A percentile compares a stretch with the other conserved stretches of the same genome.
phyloP scores from a whole-genome alignment of 2,329 filamentous ascomycete genomes.

The Venturiaceae sp. region DNA sequence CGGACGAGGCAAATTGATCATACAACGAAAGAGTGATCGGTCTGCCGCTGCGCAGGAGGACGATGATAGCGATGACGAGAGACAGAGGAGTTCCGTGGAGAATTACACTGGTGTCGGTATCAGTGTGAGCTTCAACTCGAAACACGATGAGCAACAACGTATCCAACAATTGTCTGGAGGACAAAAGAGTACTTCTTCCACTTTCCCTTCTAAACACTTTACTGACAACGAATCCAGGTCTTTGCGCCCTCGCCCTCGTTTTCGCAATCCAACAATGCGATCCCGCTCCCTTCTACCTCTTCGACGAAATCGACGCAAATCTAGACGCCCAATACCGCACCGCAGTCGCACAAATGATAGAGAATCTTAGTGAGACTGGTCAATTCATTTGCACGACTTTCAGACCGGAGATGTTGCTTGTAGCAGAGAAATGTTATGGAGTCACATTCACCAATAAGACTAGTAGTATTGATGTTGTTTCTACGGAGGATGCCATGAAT shows the following conservation, averaged over 20 bases:
- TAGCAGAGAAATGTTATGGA: constrained; percentile 96
- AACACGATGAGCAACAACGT: constrained; percentile 94
- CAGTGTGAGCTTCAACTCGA: constrained; percentile 96
- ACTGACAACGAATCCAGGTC: constrained; percentile 40
- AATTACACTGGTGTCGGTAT: constrained; percentile 96
- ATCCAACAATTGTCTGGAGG: constrained; percentile 96
- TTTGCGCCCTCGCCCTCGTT: constrained; percentile 93
- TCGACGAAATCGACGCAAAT: constrained; percentile 98
- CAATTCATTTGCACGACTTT: constrained; percentile 99
- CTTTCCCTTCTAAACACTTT: not conserved
- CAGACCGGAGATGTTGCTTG: constrained; percentile 87
- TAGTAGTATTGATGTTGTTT: constrained; percentile 85
- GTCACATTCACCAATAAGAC: constrained; percentile 90
- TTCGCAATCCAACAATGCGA: constrained; percentile 99
- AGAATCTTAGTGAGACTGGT: constrained; percentile 45
- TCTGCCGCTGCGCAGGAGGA: constrained; percentile 52
- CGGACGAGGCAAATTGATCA: constrained; percentile 82
- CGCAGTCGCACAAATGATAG: constrained; percentile 80
- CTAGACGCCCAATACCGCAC: constrained; percentile 96
- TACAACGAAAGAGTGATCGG: constrained; percentile 79
- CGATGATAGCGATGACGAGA: constrained; percentile 35
- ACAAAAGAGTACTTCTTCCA: constrained; percentile 66
- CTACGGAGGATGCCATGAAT: constrained; percentile 74
- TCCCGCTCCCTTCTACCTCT: constrained; percentile 96
- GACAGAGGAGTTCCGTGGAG: constrained; percentile 55